Evolutionary conservation across 1,284 basidiomycete species (phyloP).

Genomic region (Marasmius fiardii): DNA sequence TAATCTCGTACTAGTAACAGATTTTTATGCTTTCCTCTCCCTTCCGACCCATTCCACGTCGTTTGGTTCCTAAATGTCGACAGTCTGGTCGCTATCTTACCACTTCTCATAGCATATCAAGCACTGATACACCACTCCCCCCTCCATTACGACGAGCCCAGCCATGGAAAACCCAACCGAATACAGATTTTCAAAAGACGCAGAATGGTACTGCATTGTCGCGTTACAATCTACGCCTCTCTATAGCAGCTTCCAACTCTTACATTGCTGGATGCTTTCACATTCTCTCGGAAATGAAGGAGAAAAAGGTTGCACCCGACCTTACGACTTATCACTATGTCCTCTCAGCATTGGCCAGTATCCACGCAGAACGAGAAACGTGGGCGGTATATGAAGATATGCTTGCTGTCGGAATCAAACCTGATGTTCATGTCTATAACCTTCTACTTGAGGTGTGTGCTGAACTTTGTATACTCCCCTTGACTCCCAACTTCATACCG

Average conservation of each 20-base stretch:
- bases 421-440: constrained; percentile 59
- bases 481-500: neutral
- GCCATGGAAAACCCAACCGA: constrained; percentile 26
- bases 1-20: too few species aligned
- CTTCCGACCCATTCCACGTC: too few species aligned
- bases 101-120: neutral
- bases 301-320: constrained; percentile 44
- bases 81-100: neutral
- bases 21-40: too few species aligned
- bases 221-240: constrained; percentile 36
- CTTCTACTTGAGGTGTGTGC: constrained; percentile 56
- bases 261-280: constrained; percentile 28
- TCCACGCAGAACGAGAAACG: constrained; percentile 45
- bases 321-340: constrained; percentile 53
- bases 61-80: neutral
- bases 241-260: constrained; percentile 29
- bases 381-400: constrained; percentile 77
- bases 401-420: constrained; percentile 50
- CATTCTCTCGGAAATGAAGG: constrained; percentile 55
- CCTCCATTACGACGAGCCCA: constrained; percentile 22
- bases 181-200: constrained; percentile 25
- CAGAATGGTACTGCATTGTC: constrained; percentile 24
- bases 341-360: constrained; percentile 42
- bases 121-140: neutral
- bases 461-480: neutral